A percentile compares a stretch with the other conserved stretches of the same genome.
phyloP scores from a whole-genome alignment of 1,139 yeast genomes.

The Saccharomyces hybrid region DNA sequence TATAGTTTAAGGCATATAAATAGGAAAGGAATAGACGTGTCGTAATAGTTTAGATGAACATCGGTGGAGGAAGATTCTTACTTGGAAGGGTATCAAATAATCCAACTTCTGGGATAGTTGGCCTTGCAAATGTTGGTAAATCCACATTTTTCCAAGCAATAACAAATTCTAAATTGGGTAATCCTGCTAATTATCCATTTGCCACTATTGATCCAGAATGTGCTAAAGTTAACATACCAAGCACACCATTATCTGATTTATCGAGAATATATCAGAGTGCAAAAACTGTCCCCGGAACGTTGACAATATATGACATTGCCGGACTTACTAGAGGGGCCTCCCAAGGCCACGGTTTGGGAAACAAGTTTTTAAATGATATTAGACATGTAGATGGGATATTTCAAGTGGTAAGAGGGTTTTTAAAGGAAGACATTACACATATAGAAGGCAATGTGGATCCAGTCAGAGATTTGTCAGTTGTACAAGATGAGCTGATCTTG shows the following conservation, averaged over 20 bases:
- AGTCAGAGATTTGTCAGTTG: conserved; percentile 57
- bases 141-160: conserved; percentile 63
- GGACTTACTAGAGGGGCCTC: conserved; percentile 70
- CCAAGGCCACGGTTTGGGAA: conserved; percentile 70
- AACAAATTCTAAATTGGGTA: conserved; percentile 62
- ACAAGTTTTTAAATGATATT: conserved; percentile 63
- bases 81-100: conserved; percentile 28
- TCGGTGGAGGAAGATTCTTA: conserved; percentile 9
- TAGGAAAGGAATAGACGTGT: background rate
- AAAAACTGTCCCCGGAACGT: conserved; percentile 47
- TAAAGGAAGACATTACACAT: conserved; percentile 63
- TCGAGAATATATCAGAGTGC: conserved; percentile 43
- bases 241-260: conserved; percentile 41
- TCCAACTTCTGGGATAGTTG: conserved; percentile 48
- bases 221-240: conserved; percentile 52
- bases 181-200: conserved; percentile 74
- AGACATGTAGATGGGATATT: conserved; percentile 67
- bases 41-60: conserved; percentile 1
- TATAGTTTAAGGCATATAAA: background rate
- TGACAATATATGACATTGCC: conserved; percentile 65
- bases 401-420: conserved; percentile 63
- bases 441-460: conserved; percentile 60
- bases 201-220: conserved; percentile 74
- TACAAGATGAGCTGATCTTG: conserved; percentile 62
- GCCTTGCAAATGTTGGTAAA: conserved; percentile 72